Conservation (phyloP, 2,329 filamentous ascomycete genomes). For the Fusarium nelsonii region DNA sequence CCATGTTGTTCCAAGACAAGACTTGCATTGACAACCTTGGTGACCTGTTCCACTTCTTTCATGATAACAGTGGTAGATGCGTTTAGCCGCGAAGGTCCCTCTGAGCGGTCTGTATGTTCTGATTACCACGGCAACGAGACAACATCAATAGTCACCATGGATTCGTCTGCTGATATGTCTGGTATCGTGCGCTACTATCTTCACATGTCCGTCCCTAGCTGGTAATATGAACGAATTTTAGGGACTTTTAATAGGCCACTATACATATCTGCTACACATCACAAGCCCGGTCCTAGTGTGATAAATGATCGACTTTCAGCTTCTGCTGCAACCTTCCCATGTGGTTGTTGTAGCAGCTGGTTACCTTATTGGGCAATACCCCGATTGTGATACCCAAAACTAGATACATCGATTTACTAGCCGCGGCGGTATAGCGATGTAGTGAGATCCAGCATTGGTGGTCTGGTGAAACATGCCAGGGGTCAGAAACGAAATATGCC, state of each 20-base stretch:
- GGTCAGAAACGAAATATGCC: constrained; percentile 7
- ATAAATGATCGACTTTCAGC: constrained; percentile 35
- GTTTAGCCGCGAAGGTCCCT: not conserved
- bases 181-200: not conserved
- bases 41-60: not conserved
- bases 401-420: constrained; percentile 28
- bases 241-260: not conserved
- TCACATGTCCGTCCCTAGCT: not conserved
- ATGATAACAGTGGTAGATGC: not conserved
- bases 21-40: constrained; percentile 3
- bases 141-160: not conserved
- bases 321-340: constrained; percentile 26
- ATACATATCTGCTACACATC: constrained; percentile 2
- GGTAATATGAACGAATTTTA: not conserved
- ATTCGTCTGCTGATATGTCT: not conserved
- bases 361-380: constrained; percentile 38
- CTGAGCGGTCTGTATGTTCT: not conserved
- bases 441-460: constrained; percentile 14
- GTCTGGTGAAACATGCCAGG: constrained; percentile 21
- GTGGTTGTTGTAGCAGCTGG: constrained; percentile 26
- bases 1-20: not conserved
- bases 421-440: constrained; percentile 9
- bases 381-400: constrained; percentile 33
- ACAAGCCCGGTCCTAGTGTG: constrained; percentile 27
- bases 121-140: not conserved